Percentiles rank a stretch among this genome's conserved stretches.
Evolutionary conservation across 1,139 yeast genomes (phyloP).

Genomic region (Wickerhamomyces sp.): DNA sequence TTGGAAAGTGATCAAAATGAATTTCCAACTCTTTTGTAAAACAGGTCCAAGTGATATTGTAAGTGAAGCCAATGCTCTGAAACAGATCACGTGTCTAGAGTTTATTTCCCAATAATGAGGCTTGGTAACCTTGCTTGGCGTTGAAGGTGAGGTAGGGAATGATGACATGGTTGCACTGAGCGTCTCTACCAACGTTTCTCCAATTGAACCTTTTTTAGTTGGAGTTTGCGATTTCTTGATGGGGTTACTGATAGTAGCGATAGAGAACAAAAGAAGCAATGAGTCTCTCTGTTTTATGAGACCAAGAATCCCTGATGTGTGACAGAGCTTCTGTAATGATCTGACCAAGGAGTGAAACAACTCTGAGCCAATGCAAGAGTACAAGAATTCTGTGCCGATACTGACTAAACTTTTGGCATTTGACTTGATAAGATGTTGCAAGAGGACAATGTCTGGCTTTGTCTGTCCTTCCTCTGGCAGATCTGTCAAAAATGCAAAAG

Average conservation of each 20-base stretch:
- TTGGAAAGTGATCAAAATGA: constrained; percentile 65
- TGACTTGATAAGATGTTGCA: constrained; percentile 13
- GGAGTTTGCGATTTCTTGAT: constrained; percentile 7
- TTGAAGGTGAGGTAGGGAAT: constrained; percentile 6
- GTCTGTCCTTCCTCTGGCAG: constrained; percentile 9
- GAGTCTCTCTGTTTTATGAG: constrained; percentile 52
- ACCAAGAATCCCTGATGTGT: constrained; percentile 73
- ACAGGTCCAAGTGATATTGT: constrained; percentile 77
- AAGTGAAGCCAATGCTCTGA: constrained; percentile 71
- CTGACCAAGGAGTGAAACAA: constrained; percentile 60
- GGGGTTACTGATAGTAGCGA: constrained; percentile 43
- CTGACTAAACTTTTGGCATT: constrained; percentile 21
- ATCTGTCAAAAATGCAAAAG: constrained; percentile 13
- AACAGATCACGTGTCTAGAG: constrained; percentile 65
- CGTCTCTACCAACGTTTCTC: constrained; percentile 60
- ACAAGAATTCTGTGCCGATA: constrained; percentile 39
- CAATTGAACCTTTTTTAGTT: constrained; percentile 31
- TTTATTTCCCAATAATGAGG: constrained; percentile 44
- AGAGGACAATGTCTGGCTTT: constrained; percentile 27
- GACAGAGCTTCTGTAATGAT: constrained; percentile 74
- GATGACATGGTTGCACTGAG: constrained; percentile 37
- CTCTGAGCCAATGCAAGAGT: constrained; percentile 64
- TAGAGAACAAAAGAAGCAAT: constrained; percentile 52
- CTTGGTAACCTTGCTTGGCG: constrained; percentile 11
- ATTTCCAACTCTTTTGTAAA: constrained; percentile 62